Base-by-base conservation (phyloP, 768 basidiomycete genomes). In the Suillus lakei region DNA sequence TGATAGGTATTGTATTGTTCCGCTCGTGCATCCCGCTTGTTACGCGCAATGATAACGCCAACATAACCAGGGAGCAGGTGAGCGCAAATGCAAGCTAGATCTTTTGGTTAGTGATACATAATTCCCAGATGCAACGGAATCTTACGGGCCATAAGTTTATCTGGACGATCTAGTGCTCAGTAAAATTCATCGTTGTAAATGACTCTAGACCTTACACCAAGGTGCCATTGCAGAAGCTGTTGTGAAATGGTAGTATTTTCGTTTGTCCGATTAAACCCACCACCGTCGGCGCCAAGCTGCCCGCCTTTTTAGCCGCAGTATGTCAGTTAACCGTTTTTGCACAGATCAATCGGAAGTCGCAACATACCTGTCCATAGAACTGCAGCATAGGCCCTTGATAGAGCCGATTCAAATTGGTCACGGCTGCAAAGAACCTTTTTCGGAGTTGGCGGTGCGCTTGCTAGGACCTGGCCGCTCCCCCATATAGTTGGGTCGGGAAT, bases 121-220 rank as follows among this genome's bases (percentile, higher is more conserved):
- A 46, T 5, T 10, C 15, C 36, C 34, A 58, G n/a, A 28, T 39
- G 12, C 1, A 48, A 59, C 4, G 21, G 23, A 7, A 59, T 59
- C 70, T 55, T 10, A 69, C 70, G 23, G 70, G 67, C 44, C 68
- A 26, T 15, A 6, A 5, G 55, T 71, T 71, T 62, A 71, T 69
- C 70, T 71, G 21, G 16, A 15, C 18, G 3, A 5, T 13, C 0
- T 34, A 6, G 4, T 8, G 3, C 13, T 60, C 1, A 64, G 32
- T 18, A 18, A 28, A 23, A 3, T 41, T 21, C 32, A 10, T 0
- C 9, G 15, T 2, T 5, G 34, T n/a, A n/a, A 34, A 63, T 21
- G 5, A 18, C 44, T 34, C 10, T 54, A 15, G 7, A 10, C 23
- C 70, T 63, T 13, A 70, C 70, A 66, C 70, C 63, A 32, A 70